Evolutionary conservation across 1,284 basidiomycete genomes (phyloP).

Genomic region (Coniferiporia sulphurascens): DNA sequence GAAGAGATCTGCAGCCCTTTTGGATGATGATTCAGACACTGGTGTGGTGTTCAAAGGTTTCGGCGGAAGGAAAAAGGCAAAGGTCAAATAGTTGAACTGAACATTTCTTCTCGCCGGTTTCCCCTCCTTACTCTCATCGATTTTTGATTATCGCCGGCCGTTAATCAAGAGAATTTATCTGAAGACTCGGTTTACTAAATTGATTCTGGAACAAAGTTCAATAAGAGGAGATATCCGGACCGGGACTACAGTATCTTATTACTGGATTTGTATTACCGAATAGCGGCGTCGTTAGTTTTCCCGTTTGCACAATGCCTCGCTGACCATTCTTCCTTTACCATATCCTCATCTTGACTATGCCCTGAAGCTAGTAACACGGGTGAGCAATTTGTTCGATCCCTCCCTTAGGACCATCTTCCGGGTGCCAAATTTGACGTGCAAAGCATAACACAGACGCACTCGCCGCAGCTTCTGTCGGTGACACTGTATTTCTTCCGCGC

Average conservation of each 20-base stretch:
- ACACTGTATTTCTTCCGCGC: not conserved
- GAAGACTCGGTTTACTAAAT: no score
- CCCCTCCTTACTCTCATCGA: not conserved
- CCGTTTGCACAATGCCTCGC: not conserved
- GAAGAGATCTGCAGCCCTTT: constrained; percentile 35
- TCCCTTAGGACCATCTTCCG: not conserved
- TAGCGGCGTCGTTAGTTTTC: not conserved
- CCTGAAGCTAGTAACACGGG: no score
- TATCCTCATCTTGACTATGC: no score
- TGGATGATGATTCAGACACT: constrained; percentile 68
- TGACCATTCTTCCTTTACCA: no score
- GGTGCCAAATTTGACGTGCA: not conserved
- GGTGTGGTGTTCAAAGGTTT: constrained; percentile 65
- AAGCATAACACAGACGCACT: no score
- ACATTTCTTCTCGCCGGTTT: not conserved
- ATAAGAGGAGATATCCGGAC: no score
- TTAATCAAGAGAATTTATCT: no score
- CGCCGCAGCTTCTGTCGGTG: not conserved
- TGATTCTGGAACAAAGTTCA: no score
- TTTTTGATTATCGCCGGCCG: not conserved
- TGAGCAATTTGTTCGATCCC: not conserved
- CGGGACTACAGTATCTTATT: no score
- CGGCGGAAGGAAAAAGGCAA: constrained; percentile 31
- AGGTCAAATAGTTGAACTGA: not conserved
- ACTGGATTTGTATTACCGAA: not conserved